These are phyloP conservation scores for Lolium perenne DNA, from an alignment of 176 grass and related monocot species.

Conservation along the genomic window DNA sequence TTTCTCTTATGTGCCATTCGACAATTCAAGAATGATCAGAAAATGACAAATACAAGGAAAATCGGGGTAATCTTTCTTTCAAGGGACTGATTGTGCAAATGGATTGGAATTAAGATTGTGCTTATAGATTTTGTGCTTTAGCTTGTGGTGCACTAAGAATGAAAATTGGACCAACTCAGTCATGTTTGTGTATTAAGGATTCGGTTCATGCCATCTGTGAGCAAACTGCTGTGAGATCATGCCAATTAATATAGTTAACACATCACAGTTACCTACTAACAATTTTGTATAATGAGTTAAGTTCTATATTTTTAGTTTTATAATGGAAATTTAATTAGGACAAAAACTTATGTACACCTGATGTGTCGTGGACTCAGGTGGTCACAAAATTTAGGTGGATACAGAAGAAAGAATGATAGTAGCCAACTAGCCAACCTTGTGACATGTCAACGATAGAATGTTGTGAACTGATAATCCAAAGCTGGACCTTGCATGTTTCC, in stretches of 20 bases:
- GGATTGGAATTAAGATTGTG: not conserved
- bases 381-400: not conserved
- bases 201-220: conserved; percentile 4
- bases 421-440: not conserved
- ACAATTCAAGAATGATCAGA: not conserved
- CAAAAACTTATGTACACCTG: not conserved
- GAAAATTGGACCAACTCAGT: not conserved
- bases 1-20: not conserved
- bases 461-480: conserved; percentile 28
- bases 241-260: not conserved
- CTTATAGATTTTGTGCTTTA: not conserved
- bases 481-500: not conserved
- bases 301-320: not conserved
- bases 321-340: not conserved
- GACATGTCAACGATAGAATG: not conserved
- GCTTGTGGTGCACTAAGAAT: not conserved
- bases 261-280: not conserved
- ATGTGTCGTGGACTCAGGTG: not conserved
- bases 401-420: conserved; percentile 1
- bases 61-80: not conserved
- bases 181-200: conserved; percentile 13
- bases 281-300: not conserved
- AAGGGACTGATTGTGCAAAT: conserved; percentile 6
- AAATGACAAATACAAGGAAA: conserved; percentile 7
- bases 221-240: not conserved